A percentile compares a stretch with the other conserved stretches of the same genome.
phyloP scores from a whole-genome alignment of 441 rosid species.

The Erodium chrysanthum region DNA sequence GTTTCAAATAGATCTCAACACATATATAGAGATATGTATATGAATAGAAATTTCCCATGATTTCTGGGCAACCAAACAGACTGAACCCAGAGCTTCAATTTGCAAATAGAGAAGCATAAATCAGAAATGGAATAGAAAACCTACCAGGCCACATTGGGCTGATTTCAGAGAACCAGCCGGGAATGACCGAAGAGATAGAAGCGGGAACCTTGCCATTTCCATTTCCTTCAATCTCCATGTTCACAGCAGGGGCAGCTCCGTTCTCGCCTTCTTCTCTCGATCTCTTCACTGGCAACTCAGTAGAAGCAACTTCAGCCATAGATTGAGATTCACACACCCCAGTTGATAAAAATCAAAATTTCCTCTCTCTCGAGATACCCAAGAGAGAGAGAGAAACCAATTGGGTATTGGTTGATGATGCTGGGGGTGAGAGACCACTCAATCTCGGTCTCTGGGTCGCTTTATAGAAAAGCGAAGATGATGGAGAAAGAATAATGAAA shows the following conservation, averaged over 20 bases:
- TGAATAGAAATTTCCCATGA: not conserved
- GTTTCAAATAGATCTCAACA: constrained; percentile 2
- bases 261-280: constrained; percentile 5
- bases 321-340: not conserved
- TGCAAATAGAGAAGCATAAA: not conserved
- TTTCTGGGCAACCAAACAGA: not conserved
- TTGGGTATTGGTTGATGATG: not conserved
- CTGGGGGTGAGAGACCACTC: constrained; percentile 1
- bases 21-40: not conserved
- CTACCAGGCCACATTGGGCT: constrained; percentile 25
- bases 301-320: not conserved
- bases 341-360: not conserved
- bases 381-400: not conserved
- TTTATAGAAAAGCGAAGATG: not conserved
- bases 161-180: constrained; percentile 27
- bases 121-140: not conserved
- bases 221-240: constrained; percentile 1
- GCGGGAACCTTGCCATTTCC: not conserved
- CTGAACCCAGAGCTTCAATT: not conserved
- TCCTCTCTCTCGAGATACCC: not conserved
- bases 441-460: constrained; percentile 1
- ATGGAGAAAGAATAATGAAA: not conserved
- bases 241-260: constrained; percentile 1
- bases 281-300: not conserved
- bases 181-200: constrained; percentile 17